These are phyloP conservation scores for Dipteronia dyeriana DNA, from an alignment of 345 rosid species.

Conservation along the genomic window DNA sequence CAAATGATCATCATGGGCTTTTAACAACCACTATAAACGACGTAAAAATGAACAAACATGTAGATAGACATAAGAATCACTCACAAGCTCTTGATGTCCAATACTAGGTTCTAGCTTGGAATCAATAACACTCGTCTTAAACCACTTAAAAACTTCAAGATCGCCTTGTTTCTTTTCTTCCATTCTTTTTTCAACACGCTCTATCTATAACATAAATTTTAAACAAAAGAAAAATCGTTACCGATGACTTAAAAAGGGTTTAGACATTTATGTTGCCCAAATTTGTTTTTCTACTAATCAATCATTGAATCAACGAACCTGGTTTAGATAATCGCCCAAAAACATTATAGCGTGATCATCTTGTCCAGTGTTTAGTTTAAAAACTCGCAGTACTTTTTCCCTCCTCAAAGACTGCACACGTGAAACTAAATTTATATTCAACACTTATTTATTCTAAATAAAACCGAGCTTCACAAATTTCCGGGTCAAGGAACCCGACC, in stretches of 20 bases:
- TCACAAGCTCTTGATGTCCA: slow-evolving; percentile 74
- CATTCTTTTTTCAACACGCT: slow-evolving; percentile 58
- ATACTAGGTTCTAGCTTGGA: slow-evolving; percentile 75
- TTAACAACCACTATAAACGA: neutral
- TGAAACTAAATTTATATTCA: slow-evolving; percentile 7
- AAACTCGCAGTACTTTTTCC: slow-evolving; percentile 71
- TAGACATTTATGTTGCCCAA: neutral
- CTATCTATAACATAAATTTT: slow-evolving; percentile 40
- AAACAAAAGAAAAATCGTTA: neutral
- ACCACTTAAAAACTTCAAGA: slow-evolving; percentile 74
- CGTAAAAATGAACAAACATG: slow-evolving; percentile 6
- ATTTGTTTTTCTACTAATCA: neutral
- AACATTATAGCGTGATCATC: slow-evolving; percentile 91
- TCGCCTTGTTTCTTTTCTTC: slow-evolving; percentile 57
- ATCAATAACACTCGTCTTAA: slow-evolving; percentile 68
- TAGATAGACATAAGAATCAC: slow-evolving; percentile 29
- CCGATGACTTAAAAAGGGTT: neutral
- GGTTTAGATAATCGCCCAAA: slow-evolving; percentile 74
- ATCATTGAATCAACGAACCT: slow-evolving; percentile 44
- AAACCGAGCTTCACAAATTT: neutral
- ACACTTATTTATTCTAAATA: neutral
- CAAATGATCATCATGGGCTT: neutral
- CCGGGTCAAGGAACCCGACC: slow-evolving; percentile 34
- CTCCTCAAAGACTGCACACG: slow-evolving; percentile 65
- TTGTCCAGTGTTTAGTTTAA: slow-evolving; percentile 84